Conservation (phyloP, 768 basidiomycete species). For the Lactifluus subvellereus region DNA sequence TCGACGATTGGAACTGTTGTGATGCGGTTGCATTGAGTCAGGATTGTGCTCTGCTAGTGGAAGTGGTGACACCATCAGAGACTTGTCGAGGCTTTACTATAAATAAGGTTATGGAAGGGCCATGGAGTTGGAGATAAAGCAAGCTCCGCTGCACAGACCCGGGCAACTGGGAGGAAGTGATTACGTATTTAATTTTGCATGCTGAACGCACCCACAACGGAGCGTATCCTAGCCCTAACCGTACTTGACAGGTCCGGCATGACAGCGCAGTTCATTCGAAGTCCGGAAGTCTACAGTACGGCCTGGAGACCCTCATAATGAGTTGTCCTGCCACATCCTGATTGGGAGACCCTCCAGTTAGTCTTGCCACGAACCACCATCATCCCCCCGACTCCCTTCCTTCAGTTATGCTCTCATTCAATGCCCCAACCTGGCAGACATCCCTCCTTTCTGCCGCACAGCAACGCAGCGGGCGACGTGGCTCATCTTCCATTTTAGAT, state of each 20-base stretch:
- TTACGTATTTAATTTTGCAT: neutral
- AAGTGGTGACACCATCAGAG: too few relatives aligned
- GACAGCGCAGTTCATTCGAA: neutral
- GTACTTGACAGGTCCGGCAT: neutral
- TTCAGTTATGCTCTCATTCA: slow-evolving; percentile 16
- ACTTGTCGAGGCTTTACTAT: too few relatives aligned
- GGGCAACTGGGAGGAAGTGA: neutral
- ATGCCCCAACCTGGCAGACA: slow-evolving; percentile 11
- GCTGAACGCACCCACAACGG: too few relatives aligned
- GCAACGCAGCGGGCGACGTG: neutral
- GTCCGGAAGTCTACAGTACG: neutral
- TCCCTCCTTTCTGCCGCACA: slow-evolving; percentile 11
- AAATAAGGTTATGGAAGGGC: too few relatives aligned
- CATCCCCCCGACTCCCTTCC: neutral
- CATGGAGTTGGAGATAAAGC: too few relatives aligned
- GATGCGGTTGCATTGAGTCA: slow-evolving; percentile 3
- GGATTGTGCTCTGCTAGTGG: neutral
- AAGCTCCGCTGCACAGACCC: too few relatives aligned
- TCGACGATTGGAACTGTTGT: neutral
- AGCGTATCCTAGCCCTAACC: too few relatives aligned
- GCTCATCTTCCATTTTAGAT: neutral
- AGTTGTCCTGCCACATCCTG: neutral
- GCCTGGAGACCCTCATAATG: slow-evolving; percentile 3
- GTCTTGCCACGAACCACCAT: neutral
- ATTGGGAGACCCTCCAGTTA: neutral